Conservation (phyloP, 163 green algal genomes). For the Chlamydomonas reinhardtii region DNA sequence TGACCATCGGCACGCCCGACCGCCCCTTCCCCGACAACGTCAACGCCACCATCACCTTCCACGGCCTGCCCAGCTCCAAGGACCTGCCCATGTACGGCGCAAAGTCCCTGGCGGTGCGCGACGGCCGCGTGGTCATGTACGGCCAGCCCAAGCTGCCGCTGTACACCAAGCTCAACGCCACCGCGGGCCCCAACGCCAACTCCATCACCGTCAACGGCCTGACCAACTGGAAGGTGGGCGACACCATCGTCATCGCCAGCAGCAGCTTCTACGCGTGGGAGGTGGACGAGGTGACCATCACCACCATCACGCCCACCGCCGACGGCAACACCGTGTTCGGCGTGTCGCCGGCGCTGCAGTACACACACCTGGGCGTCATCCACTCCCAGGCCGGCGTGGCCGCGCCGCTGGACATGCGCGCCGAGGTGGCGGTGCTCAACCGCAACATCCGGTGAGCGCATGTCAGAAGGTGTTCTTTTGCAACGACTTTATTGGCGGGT, state of each 20-base stretch:
- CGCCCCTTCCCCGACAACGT: constrained; percentile 44
- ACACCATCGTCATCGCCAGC: constrained; percentile 70
- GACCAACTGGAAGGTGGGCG: constrained; percentile 57
- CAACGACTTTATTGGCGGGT: no score
- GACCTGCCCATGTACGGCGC: constrained; percentile 70
- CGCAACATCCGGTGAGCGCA: no score
- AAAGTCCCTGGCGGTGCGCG: constrained; percentile 73
- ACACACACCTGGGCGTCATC: constrained; percentile 66
- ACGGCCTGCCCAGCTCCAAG: constrained; percentile 47
- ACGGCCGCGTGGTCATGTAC: constrained; percentile 70
- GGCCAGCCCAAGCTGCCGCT: constrained; percentile 72
- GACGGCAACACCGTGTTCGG: constrained; percentile 31
- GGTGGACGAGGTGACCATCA: constrained; percentile 63
- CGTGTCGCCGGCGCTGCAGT: constrained; percentile 52
- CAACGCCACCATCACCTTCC: constrained; percentile 54
- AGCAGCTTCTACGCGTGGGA: constrained; percentile 62
- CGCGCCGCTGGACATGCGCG: constrained; percentile 67
- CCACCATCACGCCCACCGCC: constrained; percentile 19
- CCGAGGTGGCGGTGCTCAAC: constrained; percentile 65
- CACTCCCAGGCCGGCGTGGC: constrained; percentile 25
- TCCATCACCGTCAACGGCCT: constrained; percentile 51
- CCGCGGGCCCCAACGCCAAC: constrained; percentile 32
- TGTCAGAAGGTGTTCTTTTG: no score
- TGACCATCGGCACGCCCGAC: constrained; percentile 64
- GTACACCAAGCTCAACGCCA: constrained; percentile 67